Base-by-base conservation (phyloP, 805 yeast species). In the Metschnikowia sp. region DNA sequence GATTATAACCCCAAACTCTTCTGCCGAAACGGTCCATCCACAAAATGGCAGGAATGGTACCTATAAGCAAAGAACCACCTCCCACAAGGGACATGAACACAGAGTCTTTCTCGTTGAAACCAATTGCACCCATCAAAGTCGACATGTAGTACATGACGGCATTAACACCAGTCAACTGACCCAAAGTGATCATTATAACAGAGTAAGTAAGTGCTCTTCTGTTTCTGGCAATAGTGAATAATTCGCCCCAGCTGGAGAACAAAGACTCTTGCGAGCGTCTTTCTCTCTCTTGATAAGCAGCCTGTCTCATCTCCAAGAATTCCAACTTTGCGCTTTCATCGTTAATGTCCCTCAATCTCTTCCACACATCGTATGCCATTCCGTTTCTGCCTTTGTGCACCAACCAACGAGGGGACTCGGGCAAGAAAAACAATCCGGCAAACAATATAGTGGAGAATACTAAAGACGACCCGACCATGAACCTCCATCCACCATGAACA, bases 31-130 rank as follows among this genome's bases (percentile, higher is more conserved):
- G 66, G 56, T 76, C 86, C 84, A 74, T 78, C 63, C 63, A 80
- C 48, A 79, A 54, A 45, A 82, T 75, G 11, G 86, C 86, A 22
- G 87, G 87, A 55, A 83, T 81, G 9, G 86, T 78, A 58, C 87
- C 88, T 10, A 83, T 39, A 53, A 82, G 61, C 38, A 82, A 64
- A 1, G 86, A 70, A 33, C 83, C 86, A 57, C 87, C 87, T 44
- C 86, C 86, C 19, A 82, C 87, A 59, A 81, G 72, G 8, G 86
- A 81, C 86, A 82, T 81, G 57, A 81, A 78, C 8, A 82, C 84
- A 22, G 83, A 67, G 43, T 74, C 63, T 57, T 77, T 77, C 18
- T 64, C 63, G 48, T 61, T 51, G 64, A 83, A 82, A 8, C 86
- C 86, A 57, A 82, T 79, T 32, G 70, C 66, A 3, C 56, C 60